A percentile compares a stretch with the other conserved stretches of the same genome.
phyloP scores from a whole-genome alignment of 345 rosid species.

The Ricinus communis region DNA sequence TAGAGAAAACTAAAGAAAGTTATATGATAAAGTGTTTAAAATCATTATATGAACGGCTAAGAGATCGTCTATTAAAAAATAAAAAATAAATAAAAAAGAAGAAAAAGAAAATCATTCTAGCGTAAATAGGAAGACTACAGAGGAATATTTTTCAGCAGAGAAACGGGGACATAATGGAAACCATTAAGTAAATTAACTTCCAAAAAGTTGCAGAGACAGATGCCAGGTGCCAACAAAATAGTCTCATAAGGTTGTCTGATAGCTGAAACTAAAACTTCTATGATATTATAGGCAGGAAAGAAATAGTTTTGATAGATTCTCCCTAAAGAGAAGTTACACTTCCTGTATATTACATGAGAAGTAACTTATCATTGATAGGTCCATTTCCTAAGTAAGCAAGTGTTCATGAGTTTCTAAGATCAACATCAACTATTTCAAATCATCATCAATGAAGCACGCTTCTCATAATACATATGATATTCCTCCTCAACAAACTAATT shows the following conservation, averaged over 20 bases:
- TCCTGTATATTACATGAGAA: neutral
- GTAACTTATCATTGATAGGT: neutral
- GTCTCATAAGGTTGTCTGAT: neutral
- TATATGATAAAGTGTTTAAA: no score
- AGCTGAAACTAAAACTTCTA: neutral
- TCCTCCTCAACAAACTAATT: neutral
- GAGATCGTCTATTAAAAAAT: neutral
- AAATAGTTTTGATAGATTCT: neutral
- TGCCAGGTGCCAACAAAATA: neutral
- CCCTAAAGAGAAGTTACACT: neutral
- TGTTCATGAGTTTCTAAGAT: neutral
- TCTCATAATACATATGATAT: neutral
- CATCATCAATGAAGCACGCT: neutral
- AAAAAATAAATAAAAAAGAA: neutral
- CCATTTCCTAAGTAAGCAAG: neutral
- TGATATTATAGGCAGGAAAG: neutral
- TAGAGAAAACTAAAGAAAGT: slow-evolving; percentile 7
- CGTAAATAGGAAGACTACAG: neutral
- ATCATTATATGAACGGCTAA: neutral
- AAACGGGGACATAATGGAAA: neutral
- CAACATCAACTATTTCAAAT: neutral
- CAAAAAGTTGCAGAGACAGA: neutral
- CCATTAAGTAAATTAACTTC: neutral
- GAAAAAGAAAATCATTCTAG: neutral
- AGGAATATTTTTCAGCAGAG: neutral